Base-by-base conservation (phyloP, 129 eudicot species). In the Lactuca saligna region DNA sequence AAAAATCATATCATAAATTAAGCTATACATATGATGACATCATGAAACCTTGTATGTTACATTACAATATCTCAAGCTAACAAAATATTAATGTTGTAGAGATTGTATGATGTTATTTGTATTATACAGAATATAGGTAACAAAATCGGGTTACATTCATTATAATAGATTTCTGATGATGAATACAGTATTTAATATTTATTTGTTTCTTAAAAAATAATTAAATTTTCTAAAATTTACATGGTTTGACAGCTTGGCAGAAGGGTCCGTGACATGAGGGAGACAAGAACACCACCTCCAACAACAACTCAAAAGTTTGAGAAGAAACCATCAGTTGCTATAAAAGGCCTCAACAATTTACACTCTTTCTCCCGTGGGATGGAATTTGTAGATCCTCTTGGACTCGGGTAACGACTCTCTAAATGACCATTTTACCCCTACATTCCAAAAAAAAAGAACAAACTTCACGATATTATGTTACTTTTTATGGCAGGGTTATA, bases 231-330 rank as follows among this genome's bases (percentile, higher is more conserved):
- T 55, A 31, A 61, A 71, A 17, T 39, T 65, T 71, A 38, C 66
- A 68, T 76, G 29, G 29, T 13, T 76, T 55, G 77, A 57, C 89
- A 93, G 99, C 99, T 93, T 74, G 85, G 92, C 58, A 90, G 99
- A 59, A 87, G 95, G 80, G 99, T 93, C 57, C 95, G 99, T 32
- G 99, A 89, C 75, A 89, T 93, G 99, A 87, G 99, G 83, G 99
- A 93, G 78, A 56, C 97, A 51, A 85, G 80, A 85, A 84, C 82
- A 59, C 80, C 72, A 63, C 88, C 99, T 55, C 80, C 72, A 63
- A 87, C 99, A 13, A 71, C 67, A 49, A 73, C 78, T 53, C 87
- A 68, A 59, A 87, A 85, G 80, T 50, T 68, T 64, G 99, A 87
- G 65, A 74, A 68, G 63, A 84, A 84, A 81, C 87, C 95, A 61